A percentile compares a stretch with the other conserved stretches of the same genome.
Evolutionary conservation across 1,284 basidiomycete species (phyloP).

Genomic region (Hypsizygus ulmarius): DNA sequence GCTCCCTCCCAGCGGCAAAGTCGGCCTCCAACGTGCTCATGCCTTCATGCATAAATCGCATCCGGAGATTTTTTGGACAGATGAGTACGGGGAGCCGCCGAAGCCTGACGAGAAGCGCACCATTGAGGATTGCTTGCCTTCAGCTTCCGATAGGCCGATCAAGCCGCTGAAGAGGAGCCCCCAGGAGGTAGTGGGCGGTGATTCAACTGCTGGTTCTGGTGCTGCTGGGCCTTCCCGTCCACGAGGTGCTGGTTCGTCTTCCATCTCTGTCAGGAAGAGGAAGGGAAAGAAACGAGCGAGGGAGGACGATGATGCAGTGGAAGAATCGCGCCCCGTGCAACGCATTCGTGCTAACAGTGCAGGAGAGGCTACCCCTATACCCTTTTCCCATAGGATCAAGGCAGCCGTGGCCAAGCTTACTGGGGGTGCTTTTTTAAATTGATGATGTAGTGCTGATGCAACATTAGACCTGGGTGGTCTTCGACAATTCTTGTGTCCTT

Average conservation of each 20-base stretch:
- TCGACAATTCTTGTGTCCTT: too few relatives aligned
- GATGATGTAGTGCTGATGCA: background rate
- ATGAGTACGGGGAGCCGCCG: background rate
- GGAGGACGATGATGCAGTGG: slow-evolving; percentile 1
- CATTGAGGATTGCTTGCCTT: background rate
- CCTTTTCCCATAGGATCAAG: slow-evolving; percentile 1
- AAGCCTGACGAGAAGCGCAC: background rate
- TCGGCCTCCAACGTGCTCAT: slow-evolving; percentile 5
- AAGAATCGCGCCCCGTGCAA: slow-evolving; percentile 1
- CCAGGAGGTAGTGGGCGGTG: too few relatives aligned
- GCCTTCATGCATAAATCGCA: slow-evolving; percentile 6
- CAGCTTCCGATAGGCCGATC: background rate
- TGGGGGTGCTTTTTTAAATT: background rate
- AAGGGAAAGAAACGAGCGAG: slow-evolving; percentile 8
- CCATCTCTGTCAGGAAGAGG: too few relatives aligned
- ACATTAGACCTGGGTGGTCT: too few relatives aligned
- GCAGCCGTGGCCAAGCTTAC: slow-evolving; percentile 1
- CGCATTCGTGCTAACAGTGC: slow-evolving; percentile 1
- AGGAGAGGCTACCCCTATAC: background rate
- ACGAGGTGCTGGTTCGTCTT: background rate
- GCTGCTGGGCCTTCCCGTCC: background rate
- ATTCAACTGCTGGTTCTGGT: too few relatives aligned
- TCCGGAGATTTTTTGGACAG: slow-evolving; percentile 7
- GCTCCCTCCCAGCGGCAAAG: background rate
- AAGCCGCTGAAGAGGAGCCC: background rate